Evolutionary conservation across 2,329 filamentous ascomycete species (phyloP), one percentile per base, ranked within the genome.

Genomic region (Pyrenochaeta sp.): DNA sequence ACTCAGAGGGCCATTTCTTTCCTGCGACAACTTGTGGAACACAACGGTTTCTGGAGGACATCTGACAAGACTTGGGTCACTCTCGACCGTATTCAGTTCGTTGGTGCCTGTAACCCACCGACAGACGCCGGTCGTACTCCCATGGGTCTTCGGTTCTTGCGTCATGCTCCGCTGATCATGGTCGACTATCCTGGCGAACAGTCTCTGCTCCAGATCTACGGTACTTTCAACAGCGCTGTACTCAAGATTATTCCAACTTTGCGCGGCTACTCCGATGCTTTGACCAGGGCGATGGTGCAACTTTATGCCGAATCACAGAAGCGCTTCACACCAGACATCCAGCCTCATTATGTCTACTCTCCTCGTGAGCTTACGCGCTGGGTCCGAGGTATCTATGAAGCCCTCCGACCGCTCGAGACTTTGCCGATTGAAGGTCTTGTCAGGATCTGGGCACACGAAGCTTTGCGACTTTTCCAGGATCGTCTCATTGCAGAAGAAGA

Each of bases 261-360:
- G n/a, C 91, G 95, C 67, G 96, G 96, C 45, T 98, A 98, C 76
- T 89, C 95, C 0, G 95, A 98, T 57, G 87, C 93, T 12, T 88
- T 99, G 59, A 99, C 95, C 0, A 93, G 93, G 73, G 92, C 96
- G 22, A 99, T 99, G 95, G 96, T 99, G 42, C 90, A 91, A 66
- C 91, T 99, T 73, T 99, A 98, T 72, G 82, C 96, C 28, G 92
- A 97, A 75, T 99, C 95, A 10, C 96, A 99, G 77, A 87, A 92
- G 72, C 87, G 91, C 51, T 99, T 99, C 75, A 99, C 95, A 9
- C 91, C 95, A 6, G 90, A 96, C 79, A 97, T 98, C 40, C 95
- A 99, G 74, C 95, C 95, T 0, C 95, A 99, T 77, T 99, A 99
- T 76, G 93, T 99, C 45, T 99, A 99, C 86, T 97, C 93, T 77